Base-by-base conservation (phyloP, 164 flowering plant genomes). In the Warburgia ugandensis region DNA sequence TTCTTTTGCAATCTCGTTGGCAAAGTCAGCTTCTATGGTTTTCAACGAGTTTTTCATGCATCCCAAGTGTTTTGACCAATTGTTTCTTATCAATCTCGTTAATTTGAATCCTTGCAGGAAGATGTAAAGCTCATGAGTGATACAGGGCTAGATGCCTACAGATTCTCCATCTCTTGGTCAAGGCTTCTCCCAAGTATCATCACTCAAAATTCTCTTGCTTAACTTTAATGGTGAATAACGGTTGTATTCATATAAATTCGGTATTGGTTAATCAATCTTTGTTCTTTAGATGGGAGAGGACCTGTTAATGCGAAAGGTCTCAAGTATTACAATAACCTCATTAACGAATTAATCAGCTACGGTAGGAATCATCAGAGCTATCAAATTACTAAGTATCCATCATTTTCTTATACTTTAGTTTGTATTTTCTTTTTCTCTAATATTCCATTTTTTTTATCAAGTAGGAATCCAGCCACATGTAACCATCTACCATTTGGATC, bases 381-480 rank as follows among this genome's bases (percentile, higher is more conserved):
- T 38, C 8, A 6, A 13, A 13, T 13, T 20, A 5, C 14, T 13
- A 38, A 1, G 22, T 8, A n/a, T 5, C 26, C 26, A 4, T 42
- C 25, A 14, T 17, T 17, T 9, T 4, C 5, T 20, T 41, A 3
- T n/a, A n/a, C 3, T 16, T 22, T 13, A 3, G 19, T 3, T 19
- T 9, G 3, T 5, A 10, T 14, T 23, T 43, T 37, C 41, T 43
- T 43, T 2, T 7, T 26, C 28, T 14, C 2, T 25, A 13, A 3
- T 26, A 16, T 45, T 27, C 0, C 7, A 25, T 43, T 3, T 23
- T 32, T 10, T 45, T 0, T n/a, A 39, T 12, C 25, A 29, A 20
- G 5, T 33, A 68, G 72, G 72, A 13, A 63, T 68, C 31, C 37
- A 63, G n/a, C 68, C 72, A 51, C 65, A 68, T 56, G 65, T 33